Percentiles rank a stretch among this genome's conserved stretches.
Evolutionary conservation across 805 yeast species (phyloP).

Genomic region (Zygotorulaspora florentina): DNA sequence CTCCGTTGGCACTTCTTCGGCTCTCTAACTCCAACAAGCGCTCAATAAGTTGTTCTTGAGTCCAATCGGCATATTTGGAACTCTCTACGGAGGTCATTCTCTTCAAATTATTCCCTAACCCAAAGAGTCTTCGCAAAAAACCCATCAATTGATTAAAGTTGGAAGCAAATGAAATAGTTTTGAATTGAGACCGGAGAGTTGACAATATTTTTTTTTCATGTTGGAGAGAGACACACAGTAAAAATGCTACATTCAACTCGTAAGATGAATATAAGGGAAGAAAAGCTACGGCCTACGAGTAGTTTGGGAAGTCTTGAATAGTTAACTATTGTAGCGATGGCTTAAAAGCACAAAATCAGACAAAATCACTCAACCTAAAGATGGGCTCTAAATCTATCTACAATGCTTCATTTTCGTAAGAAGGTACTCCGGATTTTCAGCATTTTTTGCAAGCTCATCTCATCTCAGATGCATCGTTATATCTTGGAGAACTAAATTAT

Average conservation of each 20-base stretch:
- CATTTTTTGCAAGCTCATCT: slow-evolving; percentile 1
- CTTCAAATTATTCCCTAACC: neutral
- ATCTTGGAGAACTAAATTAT: neutral
- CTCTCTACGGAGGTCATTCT: slow-evolving; percentile 9
- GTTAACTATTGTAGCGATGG: no score
- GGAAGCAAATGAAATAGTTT: neutral
- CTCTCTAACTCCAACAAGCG: slow-evolving; percentile 55
- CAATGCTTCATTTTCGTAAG: slow-evolving; percentile 1
- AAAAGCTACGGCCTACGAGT: neutral
- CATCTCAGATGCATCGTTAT: neutral
- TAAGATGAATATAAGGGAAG: no score
- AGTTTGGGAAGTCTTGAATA: slow-evolving; percentile 1
- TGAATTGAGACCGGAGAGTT: neutral
- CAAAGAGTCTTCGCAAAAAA: slow-evolving; percentile 5
- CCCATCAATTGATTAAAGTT: slow-evolving; percentile 2
- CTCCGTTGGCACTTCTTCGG: neutral
- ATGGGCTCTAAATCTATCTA: no score
- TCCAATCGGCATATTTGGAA: slow-evolving; percentile 54
- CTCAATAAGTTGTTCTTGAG: slow-evolving; percentile 57
- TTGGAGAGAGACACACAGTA: no score
- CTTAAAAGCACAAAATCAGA: no score
- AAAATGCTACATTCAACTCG: no score
- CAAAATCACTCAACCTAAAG: no score
- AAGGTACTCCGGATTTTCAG: slow-evolving; percentile 2
- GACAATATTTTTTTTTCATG: neutral